phyloP scores from a whole-genome alignment of 2,329 filamentous ascomycete genomes.

The Cladophialophora carrionii region DNA sequence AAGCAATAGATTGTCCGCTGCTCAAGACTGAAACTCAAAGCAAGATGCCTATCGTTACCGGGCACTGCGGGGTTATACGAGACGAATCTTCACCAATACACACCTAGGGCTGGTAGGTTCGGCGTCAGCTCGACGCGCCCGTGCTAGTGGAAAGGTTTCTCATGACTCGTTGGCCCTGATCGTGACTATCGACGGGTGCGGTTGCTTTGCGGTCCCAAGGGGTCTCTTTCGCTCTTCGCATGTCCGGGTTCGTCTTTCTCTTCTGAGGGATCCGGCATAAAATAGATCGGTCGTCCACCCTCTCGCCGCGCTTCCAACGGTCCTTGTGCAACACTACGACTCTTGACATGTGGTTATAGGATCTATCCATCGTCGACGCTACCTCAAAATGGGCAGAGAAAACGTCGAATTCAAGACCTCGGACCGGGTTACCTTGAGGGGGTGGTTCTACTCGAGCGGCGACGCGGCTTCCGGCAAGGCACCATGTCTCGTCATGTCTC shows the following conservation, averaged over 20 bases:
- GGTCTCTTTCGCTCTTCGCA: background rate
- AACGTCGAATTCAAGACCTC: constrained; percentile 38
- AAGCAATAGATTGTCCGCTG: background rate
- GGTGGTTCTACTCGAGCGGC: constrained; percentile 36
- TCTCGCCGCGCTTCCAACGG: constrained; percentile 13
- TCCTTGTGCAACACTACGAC: constrained; percentile 10
- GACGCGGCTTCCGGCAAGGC: constrained; percentile 25
- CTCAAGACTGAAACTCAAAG: background rate
- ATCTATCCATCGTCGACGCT: constrained; percentile 5
- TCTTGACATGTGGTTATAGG: constrained; percentile 18
- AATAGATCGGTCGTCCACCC: constrained; percentile 13
- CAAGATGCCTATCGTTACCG: constrained; percentile 4
- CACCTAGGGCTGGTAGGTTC: background rate
- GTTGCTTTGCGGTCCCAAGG: background rate
- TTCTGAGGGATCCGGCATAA: constrained; percentile 16
- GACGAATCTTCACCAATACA: constrained; percentile 13
- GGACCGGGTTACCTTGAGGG: constrained; percentile 37
- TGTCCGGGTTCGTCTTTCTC: constrained; percentile 12
- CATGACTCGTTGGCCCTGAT: constrained; percentile 7
- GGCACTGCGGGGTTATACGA: constrained; percentile 19
- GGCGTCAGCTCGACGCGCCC: constrained; percentile 1
- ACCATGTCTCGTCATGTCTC: constrained; percentile 37
- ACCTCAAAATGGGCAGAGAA: constrained; percentile 31
- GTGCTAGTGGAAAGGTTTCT: constrained; percentile 6
- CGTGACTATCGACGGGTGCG: constrained; percentile 9